A percentile compares a stretch with the other conserved stretches of the same genome.
Conservation (phyloP, 352 stramenopile species). For the Phytophthora kernoviae region DNA sequence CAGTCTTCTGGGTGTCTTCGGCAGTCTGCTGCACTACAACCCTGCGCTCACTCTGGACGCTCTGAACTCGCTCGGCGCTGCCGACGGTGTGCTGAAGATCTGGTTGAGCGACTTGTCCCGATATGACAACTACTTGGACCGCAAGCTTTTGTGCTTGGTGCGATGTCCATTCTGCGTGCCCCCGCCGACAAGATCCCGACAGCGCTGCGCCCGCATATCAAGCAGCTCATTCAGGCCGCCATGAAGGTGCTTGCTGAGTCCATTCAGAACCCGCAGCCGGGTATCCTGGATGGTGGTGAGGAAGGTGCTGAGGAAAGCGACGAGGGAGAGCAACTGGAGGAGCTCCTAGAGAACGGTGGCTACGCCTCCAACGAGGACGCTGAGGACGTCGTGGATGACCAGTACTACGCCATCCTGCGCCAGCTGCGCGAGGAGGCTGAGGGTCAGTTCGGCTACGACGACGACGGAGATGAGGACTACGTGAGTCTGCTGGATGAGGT, state of each 20-base stretch:
- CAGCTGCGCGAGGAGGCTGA: slow-evolving; percentile 91
- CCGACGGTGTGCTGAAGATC: slow-evolving; percentile 90
- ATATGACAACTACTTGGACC: slow-evolving; percentile 85
- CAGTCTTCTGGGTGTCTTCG: slow-evolving; percentile 91
- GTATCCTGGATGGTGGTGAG: slow-evolving; percentile 70
- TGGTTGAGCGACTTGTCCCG: slow-evolving; percentile 90
- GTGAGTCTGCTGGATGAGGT: slow-evolving; percentile 92
- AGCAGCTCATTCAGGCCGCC: slow-evolving; percentile 83
- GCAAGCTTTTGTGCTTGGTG: slow-evolving; percentile 94
- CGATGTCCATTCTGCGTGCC: slow-evolving; percentile 92
- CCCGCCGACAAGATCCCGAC: slow-evolving; percentile 81
- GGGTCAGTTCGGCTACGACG: slow-evolving; percentile 67
- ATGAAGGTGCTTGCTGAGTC: slow-evolving; percentile 86
- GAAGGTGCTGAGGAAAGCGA: slow-evolving; percentile 61
- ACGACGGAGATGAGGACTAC: slow-evolving; percentile 94
- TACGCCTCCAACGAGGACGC: slow-evolving; percentile 90
- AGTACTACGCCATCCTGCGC: slow-evolving; percentile 94
- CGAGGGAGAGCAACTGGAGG: slow-evolving; percentile 72
- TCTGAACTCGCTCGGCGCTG: slow-evolving; percentile 88
- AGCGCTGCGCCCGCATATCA: slow-evolving; percentile 87
- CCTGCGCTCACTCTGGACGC: slow-evolving; percentile 87
- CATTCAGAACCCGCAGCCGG: slow-evolving; percentile 61
- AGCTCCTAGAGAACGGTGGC: slow-evolving; percentile 91
- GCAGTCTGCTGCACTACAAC: slow-evolving; percentile 95
- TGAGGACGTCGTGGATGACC: slow-evolving; percentile 94